A percentile compares a stretch with the other conserved stretches of the same genome.
phyloP scores from a whole-genome alignment of 2,329 filamentous ascomycete species.

The Cytospora piceae region DNA sequence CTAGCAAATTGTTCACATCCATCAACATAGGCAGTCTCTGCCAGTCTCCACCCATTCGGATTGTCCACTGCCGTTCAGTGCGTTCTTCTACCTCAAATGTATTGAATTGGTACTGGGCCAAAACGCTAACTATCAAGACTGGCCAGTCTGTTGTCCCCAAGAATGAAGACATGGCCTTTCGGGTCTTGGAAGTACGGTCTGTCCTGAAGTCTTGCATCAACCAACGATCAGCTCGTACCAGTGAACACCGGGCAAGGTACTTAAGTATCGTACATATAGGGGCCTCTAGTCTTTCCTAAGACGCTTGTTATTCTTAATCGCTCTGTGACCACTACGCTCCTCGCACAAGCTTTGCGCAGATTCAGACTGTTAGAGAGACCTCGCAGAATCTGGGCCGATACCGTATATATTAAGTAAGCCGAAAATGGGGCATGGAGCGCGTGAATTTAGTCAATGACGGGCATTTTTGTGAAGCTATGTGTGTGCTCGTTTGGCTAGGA shows the following conservation, averaged over 20 bases:
- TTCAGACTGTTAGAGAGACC: too few species aligned
- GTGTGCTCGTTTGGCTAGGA: too few species aligned
- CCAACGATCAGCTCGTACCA: not conserved
- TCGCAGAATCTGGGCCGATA: too few species aligned
- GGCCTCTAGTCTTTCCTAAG: too few species aligned
- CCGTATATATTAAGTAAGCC: too few species aligned
- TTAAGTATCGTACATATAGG: too few species aligned
- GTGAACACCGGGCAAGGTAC: not conserved
- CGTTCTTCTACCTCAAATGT: not conserved
- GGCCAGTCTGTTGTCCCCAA: not conserved
- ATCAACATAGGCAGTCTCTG: not conserved
- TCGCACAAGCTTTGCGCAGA: too few species aligned
- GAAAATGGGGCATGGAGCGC: too few species aligned
- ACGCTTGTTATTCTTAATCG: too few species aligned
- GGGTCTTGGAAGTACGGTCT: constrained; percentile 6
- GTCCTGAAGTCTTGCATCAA: not conserved
- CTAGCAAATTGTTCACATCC: not conserved
- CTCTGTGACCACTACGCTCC: too few species aligned
- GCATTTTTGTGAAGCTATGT: too few species aligned
- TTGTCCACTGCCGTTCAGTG: not conserved
- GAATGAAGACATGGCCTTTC: not conserved
- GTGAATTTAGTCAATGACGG: too few species aligned
- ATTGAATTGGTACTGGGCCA: not conserved
- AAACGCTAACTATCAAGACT: constrained; percentile 1
- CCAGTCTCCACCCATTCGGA: not conserved